phyloP scores from a whole-genome alignment of 257 asterid genomes.

The Linderniella brevidens region DNA sequence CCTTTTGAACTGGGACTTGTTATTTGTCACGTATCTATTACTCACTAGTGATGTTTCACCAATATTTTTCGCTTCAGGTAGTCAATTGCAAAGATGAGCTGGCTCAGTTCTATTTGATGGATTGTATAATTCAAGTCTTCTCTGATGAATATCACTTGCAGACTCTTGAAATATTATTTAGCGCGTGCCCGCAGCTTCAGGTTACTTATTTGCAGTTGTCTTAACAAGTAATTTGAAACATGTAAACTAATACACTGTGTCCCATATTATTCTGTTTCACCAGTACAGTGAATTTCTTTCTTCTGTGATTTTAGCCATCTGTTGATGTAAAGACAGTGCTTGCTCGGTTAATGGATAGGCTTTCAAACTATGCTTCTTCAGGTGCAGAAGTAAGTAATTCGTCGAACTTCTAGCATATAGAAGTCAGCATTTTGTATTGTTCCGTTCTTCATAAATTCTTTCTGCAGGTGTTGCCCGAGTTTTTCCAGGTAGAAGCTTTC shows the following conservation, averaged over 20 bases:
- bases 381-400: constrained; percentile 62
- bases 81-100: constrained; percentile 98
- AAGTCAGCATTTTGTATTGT: constrained; percentile 3
- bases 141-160: constrained; percentile 98
- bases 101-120: constrained; percentile 94
- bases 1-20: constrained; percentile 8
- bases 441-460: constrained; percentile 20
- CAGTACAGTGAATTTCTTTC: neutral
- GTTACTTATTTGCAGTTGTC: constrained; percentile 17
- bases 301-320: constrained; percentile 32
- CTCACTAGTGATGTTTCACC: neutral
- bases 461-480: constrained; percentile 87
- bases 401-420: constrained; percentile 8
- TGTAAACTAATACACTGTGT: neutral
- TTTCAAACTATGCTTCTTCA: constrained; percentile 92
- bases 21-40: neutral
- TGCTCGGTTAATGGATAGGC: constrained; percentile 93
- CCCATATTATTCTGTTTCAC: constrained; percentile 12
- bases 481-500: constrained; percentile 98
- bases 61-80: constrained; percentile 27
- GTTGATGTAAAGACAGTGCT: constrained; percentile 95
- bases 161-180: constrained; percentile 85
- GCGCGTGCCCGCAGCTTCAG: constrained; percentile 99
- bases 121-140: constrained; percentile 96
- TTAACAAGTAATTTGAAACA: constrained; percentile 7